Evolutionary conservation across 495 filamentous ascomycete species (phyloP).

Genomic region (Neurospora sublineolata): DNA sequence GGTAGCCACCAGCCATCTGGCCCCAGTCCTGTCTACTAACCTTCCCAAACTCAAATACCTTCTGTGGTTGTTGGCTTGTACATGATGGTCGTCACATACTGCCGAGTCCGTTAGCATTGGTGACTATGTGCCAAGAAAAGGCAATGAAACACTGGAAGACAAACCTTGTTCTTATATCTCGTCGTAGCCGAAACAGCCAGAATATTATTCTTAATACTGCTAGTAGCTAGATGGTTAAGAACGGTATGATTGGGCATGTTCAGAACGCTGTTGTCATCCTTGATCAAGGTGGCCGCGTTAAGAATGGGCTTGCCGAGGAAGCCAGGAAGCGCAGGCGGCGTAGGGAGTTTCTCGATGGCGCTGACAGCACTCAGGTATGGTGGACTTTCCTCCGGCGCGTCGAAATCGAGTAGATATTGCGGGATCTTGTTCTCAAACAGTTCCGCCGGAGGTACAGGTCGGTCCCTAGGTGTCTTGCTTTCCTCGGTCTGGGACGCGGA

Average conservation of each 20-base stretch:
- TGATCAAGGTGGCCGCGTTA: constrained; percentile 80
- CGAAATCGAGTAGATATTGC: constrained; percentile 73
- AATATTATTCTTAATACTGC: constrained; percentile 92
- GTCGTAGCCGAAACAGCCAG: constrained; percentile 96
- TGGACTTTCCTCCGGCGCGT: constrained; percentile 65
- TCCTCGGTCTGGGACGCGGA: constrained; percentile 23
- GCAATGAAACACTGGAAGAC: neutral
- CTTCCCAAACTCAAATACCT: constrained; percentile 5
- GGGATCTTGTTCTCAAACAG: constrained; percentile 59
- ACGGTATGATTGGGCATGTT: constrained; percentile 96
- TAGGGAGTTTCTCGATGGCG: constrained; percentile 61
- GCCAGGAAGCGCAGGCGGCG: constrained; percentile 75
- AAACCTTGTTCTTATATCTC: constrained; percentile 87
- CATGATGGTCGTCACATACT: constrained; percentile 97
- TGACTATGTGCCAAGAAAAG: neutral
- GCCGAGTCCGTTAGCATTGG: constrained; percentile 8
- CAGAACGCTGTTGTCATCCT: constrained; percentile 93
- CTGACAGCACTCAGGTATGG: constrained; percentile 55
- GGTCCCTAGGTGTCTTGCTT: constrained; percentile 27
- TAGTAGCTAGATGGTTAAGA: constrained; percentile 93
- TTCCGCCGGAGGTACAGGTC: constrained; percentile 30
- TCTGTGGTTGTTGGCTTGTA: constrained; percentile 68
- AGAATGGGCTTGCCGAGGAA: constrained; percentile 92
- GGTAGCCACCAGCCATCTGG: neutral
- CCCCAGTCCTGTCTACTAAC: neutral